phyloP scores from a whole-genome alignment of 495 filamentous ascomycete species.

The Podospora anserina region DNA sequence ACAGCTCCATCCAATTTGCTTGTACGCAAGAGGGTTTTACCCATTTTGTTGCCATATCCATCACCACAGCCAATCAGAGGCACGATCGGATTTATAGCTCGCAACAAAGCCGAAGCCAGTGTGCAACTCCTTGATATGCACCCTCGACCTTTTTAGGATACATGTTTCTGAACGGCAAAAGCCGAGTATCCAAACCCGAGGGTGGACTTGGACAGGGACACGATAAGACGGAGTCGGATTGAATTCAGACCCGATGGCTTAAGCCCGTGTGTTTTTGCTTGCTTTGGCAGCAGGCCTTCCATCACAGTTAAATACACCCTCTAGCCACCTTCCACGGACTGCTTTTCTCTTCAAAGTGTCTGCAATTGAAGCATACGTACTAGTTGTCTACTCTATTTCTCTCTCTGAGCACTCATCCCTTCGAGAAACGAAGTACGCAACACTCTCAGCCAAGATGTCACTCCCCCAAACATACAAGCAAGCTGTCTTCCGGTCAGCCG shows the following conservation, averaged over 20 bases:
- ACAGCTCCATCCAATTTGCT: too few species aligned
- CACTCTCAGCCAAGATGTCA: constrained; percentile 17
- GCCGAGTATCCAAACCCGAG: not conserved
- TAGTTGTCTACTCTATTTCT: not conserved
- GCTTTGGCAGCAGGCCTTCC: not conserved
- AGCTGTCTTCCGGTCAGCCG: constrained; percentile 43
- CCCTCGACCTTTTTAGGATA: not conserved
- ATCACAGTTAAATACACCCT: not conserved
- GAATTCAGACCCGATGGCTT: not conserved
- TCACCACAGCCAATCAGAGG: not conserved
- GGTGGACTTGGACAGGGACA: not conserved
- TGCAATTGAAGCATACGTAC: not conserved
- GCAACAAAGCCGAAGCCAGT: not conserved
- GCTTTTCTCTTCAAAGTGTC: too few species aligned
- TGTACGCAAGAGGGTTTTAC: too few species aligned
- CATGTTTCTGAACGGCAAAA: not conserved
- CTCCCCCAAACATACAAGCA: constrained; percentile 55
- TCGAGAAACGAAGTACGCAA: not conserved
- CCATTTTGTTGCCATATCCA: too few species aligned
- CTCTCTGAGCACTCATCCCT: not conserved
- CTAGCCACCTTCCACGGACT: too few species aligned
- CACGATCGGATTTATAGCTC: not conserved
- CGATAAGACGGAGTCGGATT: not conserved
- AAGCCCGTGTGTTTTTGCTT: not conserved
- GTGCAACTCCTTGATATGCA: not conserved